Conservation (phyloP, 1,284 basidiomycete species). For the Psilocybe mexicana region DNA sequence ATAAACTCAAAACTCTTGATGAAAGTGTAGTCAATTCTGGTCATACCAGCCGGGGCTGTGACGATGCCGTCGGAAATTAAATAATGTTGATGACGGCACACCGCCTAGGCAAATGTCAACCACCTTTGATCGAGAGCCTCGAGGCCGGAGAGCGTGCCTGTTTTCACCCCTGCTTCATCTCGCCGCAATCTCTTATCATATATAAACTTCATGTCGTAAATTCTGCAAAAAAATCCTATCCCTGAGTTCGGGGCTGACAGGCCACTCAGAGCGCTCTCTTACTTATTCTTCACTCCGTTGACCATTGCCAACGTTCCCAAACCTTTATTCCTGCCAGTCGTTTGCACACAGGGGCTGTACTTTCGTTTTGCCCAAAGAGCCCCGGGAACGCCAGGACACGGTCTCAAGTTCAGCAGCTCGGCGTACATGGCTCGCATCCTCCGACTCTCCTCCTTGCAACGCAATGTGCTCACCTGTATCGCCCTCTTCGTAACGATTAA, state of each 20-base stretch:
- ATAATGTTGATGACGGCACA: neutral
- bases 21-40: too few species aligned
- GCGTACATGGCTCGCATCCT: constrained; percentile 10
- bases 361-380: neutral
- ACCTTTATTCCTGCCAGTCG: too few species aligned
- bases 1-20: too few species aligned
- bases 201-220: neutral
- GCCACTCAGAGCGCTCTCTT: neutral
- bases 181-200: neutral
- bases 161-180: neutral
- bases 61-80: neutral
- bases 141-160: neutral
- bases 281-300: neutral
- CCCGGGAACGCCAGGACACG: neutral
- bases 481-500: constrained; percentile 3
- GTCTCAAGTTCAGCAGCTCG: too few species aligned
- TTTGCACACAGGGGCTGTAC: neutral
- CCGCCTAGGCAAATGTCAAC: neutral
- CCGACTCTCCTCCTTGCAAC: constrained; percentile 13
- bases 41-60: neutral
- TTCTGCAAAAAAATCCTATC: neutral
- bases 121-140: neutral
- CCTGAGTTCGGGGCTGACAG: neutral
- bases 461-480: constrained; percentile 2
- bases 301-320: too few species aligned